These are phyloP conservation scores for Ashbya aceris DNA, from an alignment of 1,139 yeast species.

Conservation along the genomic window DNA sequence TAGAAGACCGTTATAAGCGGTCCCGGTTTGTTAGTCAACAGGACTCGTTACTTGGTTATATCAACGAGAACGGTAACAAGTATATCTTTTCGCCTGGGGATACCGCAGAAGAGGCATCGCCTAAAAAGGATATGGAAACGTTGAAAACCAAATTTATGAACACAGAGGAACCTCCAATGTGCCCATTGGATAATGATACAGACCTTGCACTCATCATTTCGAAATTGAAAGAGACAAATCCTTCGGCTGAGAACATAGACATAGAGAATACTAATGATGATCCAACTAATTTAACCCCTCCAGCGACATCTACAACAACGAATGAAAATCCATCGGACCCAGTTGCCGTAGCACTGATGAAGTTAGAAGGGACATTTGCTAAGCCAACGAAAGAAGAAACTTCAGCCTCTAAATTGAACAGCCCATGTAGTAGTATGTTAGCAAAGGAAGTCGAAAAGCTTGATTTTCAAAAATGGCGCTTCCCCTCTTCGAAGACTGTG, in stretches of 20 bases:
- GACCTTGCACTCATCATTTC: neutral
- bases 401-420: constrained; percentile 7
- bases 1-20: neutral
- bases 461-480: constrained; percentile 9
- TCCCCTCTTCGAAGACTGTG: constrained; percentile 12
- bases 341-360: constrained; percentile 61
- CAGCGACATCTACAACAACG: neutral
- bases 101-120: constrained; percentile 24
- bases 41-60: constrained; percentile 1
- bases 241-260: neutral
- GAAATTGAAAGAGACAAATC: neutral
- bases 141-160: constrained; percentile 24
- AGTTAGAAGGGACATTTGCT: constrained; percentile 58
- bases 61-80: constrained; percentile 14
- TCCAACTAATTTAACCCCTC: neutral
- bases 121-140: constrained; percentile 25
- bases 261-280: neutral
- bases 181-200: neutral
- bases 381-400: constrained; percentile 8
- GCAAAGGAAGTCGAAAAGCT: constrained; percentile 28
- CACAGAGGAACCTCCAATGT: neutral
- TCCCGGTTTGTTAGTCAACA: neutral
- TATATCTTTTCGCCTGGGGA: constrained; percentile 26
- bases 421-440: constrained; percentile 17
- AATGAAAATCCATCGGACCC: constrained; percentile 54